Percentiles rank a stretch among this genome's conserved stretches.
Evolutionary conservation across 2,329 filamentous ascomycete species (phyloP).

Genomic region (Fusarium setosum): DNA sequence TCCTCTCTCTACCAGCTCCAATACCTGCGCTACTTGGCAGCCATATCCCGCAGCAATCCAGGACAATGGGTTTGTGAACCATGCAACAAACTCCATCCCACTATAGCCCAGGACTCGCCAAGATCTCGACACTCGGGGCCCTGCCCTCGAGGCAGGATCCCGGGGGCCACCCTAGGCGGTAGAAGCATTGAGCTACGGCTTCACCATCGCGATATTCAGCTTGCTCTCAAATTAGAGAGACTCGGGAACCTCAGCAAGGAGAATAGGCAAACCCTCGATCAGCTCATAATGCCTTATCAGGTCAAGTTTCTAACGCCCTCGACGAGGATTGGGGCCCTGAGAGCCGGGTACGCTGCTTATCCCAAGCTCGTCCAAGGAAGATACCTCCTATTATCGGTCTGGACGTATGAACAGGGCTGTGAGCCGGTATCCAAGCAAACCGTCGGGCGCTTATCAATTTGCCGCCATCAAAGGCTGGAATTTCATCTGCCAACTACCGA

Average conservation of each 20-base stretch:
- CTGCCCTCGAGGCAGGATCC: neutral
- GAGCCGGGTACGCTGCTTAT: neutral
- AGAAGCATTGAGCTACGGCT: neutral
- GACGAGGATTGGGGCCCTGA: neutral
- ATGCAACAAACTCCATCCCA: neutral
- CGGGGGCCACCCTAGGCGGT: neutral
- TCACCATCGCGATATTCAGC: neutral
- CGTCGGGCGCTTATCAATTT: neutral
- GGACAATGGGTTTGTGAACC: neutral
- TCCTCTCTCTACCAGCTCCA: neutral
- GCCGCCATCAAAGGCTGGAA: neutral
- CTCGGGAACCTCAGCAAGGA: neutral
- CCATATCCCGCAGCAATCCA: neutral
- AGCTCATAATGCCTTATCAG: neutral
- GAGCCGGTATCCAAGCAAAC: neutral
- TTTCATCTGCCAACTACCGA: neutral
- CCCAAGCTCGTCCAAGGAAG: neutral
- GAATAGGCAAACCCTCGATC: neutral
- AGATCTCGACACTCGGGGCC: neutral
- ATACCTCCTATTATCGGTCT: neutral
- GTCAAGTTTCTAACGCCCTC: neutral
- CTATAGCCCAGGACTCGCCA: neutral
- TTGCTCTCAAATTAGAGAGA: neutral
- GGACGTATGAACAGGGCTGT: neutral
- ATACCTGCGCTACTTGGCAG: neutral